These are phyloP conservation scores for Paradendryphiella salina DNA, from an alignment of 2,329 filamentous ascomycete genomes.

Conservation along the genomic window DNA sequence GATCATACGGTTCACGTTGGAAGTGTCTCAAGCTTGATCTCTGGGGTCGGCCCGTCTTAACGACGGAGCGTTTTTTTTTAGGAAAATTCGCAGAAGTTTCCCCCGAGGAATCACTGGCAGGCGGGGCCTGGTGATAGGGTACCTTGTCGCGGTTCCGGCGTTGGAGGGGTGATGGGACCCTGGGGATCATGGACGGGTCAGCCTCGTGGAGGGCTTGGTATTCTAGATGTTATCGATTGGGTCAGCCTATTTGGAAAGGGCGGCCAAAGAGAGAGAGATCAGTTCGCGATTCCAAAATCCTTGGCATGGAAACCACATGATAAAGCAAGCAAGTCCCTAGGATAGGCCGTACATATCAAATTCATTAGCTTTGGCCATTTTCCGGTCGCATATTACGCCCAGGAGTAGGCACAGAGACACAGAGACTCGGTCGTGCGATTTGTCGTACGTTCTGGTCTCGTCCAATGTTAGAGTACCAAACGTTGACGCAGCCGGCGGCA, in stretches of 20 bases:
- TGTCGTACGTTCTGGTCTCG: constrained; percentile 10
- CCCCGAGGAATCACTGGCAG: constrained; percentile 14
- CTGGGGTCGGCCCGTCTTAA: constrained; percentile 16
- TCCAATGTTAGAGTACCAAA: constrained; percentile 3
- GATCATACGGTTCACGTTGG: constrained; percentile 11
- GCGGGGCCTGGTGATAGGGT: not conserved
- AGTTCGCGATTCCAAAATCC: not conserved
- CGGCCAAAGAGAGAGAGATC: not conserved
- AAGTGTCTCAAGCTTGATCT: constrained; percentile 11
- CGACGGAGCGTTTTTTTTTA: constrained; percentile 15
- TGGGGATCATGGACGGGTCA: constrained; percentile 8
- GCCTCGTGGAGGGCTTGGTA: constrained; percentile 8
- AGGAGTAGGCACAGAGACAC: not conserved
- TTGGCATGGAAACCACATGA: not conserved
- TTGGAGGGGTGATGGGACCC: constrained; percentile 10
- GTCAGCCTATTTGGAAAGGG: not conserved
- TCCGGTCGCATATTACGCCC: not conserved
- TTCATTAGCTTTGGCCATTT: constrained; percentile 1
- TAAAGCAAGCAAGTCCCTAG: not conserved
- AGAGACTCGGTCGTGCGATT: constrained; percentile 4
- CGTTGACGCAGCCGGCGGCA: constrained; percentile 8
- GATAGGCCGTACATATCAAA: not conserved
- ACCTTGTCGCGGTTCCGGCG: constrained; percentile 8
- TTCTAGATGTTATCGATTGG: constrained; percentile 3
- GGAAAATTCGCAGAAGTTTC: constrained; percentile 14